These are phyloP conservation scores for Zygosaccharomyces siamensis DNA, from an alignment of 805 yeast species.

Conservation along the genomic window DNA sequence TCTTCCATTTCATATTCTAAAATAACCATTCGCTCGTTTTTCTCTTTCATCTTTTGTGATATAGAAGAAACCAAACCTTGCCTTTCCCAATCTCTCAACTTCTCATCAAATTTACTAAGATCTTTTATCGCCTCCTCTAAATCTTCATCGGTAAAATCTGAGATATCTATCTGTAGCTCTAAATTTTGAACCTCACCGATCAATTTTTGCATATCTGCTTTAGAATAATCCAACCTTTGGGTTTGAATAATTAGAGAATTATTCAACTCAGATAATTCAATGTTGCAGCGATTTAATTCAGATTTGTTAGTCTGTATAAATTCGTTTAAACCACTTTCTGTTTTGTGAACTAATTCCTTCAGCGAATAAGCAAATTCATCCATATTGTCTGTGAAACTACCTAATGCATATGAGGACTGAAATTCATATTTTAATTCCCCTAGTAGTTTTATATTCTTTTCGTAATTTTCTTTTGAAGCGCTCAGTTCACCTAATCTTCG, in stretches of 20 bases:
- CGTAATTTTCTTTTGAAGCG: constrained; percentile 36
- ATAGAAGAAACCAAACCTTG: constrained; percentile 30
- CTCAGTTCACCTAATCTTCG: constrained; percentile 53
- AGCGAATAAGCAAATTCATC: constrained; percentile 5
- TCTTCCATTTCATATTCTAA: constrained; percentile 49
- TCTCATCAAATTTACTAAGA: constrained; percentile 38
- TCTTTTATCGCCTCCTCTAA: constrained; percentile 43
- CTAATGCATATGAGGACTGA: background rate
- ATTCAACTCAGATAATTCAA: constrained; percentile 17
- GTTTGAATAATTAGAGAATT: constrained; percentile 28
- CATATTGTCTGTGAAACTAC: background rate
- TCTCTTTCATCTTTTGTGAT: constrained; percentile 35
- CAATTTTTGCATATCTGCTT: constrained; percentile 39
- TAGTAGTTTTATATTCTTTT: constrained; percentile 18
- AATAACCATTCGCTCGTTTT: constrained; percentile 36
- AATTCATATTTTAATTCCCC: constrained; percentile 5
- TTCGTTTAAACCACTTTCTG: constrained; percentile 9
- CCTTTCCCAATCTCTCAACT: constrained; percentile 33
- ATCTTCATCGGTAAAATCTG: constrained; percentile 43
- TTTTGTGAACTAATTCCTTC: background rate
- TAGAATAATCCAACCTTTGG: constrained; percentile 42
- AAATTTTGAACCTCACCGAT: constrained; percentile 37
- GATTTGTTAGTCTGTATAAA: constrained; percentile 15
- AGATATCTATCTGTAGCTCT: constrained; percentile 37
- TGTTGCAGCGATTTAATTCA: constrained; percentile 10